Base-by-base conservation (phyloP, 768 basidiomycete genomes). In the Panaeolus papilionaceus region DNA sequence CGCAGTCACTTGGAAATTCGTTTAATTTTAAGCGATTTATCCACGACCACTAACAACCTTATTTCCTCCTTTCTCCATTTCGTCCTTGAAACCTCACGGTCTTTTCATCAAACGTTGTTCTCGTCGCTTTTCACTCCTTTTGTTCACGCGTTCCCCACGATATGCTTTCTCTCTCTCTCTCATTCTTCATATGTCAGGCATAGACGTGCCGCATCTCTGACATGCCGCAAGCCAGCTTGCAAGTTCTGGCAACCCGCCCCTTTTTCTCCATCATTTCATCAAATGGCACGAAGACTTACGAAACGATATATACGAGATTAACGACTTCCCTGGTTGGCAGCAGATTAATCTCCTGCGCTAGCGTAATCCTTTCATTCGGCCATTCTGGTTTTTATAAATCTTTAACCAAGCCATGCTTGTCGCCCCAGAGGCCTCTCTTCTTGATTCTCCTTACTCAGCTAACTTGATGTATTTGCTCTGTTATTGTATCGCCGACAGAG, bases 261-360 rank as follows among this genome's bases (percentile, higher is more conserved):
- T 33, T 58, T 33, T 33, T 28, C 33, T 51, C 49, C 23, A 26
- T 18, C 54, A 37, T 10, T 28, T 12, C 9, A 28, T 63, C 62
- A 62, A 72, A 68, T 71, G 75, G 72, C 74, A 72, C 64, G 71
- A 73, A 72, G 68, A 64, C 67, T 71, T 70, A 72, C 67, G 70
- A 74, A 74, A 51, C 11, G 70, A 75, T 33, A 33, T 33, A 33
- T 75, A 82, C 74, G 80, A 81, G 76, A 74, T 74, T 77, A 71
- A 80, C 76, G 78, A 80, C 83, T 49, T 49, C 47, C 83, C 83
- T 68, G 81, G 83, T 75, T 70, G 84, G 84, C 72, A 77, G 69
- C 77, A 73, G 76, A 68, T 65, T 70, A 33, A 58, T 58, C 74
- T 76, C 71, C 65, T 70, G 71, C 67, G 66, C 70, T 28, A 65